These are phyloP conservation scores for Casuarina glauca DNA, from an alignment of 306 rosid genomes.

Conservation along the genomic window DNA sequence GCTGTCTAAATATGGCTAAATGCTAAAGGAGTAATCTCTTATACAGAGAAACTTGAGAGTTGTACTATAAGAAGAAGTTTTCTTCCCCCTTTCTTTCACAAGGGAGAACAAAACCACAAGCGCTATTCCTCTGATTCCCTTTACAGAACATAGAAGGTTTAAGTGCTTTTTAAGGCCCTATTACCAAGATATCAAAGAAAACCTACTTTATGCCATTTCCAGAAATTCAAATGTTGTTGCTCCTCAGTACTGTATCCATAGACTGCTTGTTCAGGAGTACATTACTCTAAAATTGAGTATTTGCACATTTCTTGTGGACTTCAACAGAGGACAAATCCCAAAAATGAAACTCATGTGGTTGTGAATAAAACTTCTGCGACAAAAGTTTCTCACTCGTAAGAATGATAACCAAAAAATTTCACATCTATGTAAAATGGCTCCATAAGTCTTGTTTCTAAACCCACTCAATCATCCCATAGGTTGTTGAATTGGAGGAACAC, in stretches of 20 bases:
- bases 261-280: slow-evolving; percentile 7
- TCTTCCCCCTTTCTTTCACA: background rate
- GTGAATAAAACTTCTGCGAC: slow-evolving; percentile 7
- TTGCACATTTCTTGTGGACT: background rate
- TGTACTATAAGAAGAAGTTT: background rate
- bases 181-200: background rate
- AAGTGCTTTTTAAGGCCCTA: background rate
- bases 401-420: slow-evolving; percentile 6
- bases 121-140: background rate
- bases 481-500: background rate
- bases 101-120: background rate
- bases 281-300: slow-evolving; percentile 3
- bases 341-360: slow-evolving; percentile 1
- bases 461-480: slow-evolving; percentile 14
- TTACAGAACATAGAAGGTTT: background rate
- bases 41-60: background rate
- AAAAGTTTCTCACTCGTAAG: slow-evolving; percentile 13
- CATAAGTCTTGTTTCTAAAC: background rate
- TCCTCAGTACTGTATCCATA: background rate
- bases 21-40: background rate
- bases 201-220: background rate
- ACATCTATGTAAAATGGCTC: slow-evolving; percentile 1
- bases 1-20: background rate
- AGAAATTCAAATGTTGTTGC: background rate
- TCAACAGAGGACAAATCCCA: slow-evolving; percentile 1